These are phyloP conservation scores for Entonaema liquescens DNA, from an alignment of 495 filamentous ascomycete species.

Conservation along the genomic window DNA sequence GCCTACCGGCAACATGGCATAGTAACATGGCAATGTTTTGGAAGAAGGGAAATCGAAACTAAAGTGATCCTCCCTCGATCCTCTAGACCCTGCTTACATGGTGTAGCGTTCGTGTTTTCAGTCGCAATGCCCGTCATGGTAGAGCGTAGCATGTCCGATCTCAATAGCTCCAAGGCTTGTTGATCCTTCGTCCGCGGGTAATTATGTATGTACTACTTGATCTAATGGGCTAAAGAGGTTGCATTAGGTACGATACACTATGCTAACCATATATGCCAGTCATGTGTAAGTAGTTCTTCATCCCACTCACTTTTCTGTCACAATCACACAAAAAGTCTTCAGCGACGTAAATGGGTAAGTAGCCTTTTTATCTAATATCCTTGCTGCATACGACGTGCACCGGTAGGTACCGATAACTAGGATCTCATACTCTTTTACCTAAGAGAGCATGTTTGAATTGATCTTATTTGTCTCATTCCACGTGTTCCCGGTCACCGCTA, in stretches of 20 bases:
- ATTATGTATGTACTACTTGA: conserved; percentile 1
- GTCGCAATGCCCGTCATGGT: conserved; percentile 2
- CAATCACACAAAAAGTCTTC: not conserved
- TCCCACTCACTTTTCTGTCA: not conserved
- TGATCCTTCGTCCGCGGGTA: conserved; percentile 36
- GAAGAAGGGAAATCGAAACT: conserved; percentile 34
- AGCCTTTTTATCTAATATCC: conserved; percentile 24
- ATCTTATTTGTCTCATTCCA: conserved; percentile 26
- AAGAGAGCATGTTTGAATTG: conserved; percentile 10
- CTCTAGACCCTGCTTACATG: conserved; percentile 25
- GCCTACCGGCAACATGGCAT: not conserved
- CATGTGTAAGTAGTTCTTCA: not conserved
- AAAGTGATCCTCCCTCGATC: conserved; percentile 25
- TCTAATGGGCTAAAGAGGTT: conserved; percentile 33
- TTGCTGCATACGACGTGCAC: conserved; percentile 25
- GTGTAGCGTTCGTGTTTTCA: not conserved
- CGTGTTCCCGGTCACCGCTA: conserved; percentile 41
- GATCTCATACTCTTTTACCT: conserved; percentile 1
- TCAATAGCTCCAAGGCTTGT: conserved; percentile 28
- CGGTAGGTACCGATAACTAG: conserved; percentile 30
- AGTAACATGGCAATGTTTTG: conserved; percentile 17
- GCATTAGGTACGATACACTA: conserved; percentile 9
- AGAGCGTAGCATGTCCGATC: conserved; percentile 4
- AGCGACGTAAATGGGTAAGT: not conserved
- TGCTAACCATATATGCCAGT: not conserved